Evolutionary conservation across 2,329 filamentous ascomycete genomes (phyloP), one percentile per base, ranked within the genome.

Genomic region (Drechslerella coelobrocha): DNA sequence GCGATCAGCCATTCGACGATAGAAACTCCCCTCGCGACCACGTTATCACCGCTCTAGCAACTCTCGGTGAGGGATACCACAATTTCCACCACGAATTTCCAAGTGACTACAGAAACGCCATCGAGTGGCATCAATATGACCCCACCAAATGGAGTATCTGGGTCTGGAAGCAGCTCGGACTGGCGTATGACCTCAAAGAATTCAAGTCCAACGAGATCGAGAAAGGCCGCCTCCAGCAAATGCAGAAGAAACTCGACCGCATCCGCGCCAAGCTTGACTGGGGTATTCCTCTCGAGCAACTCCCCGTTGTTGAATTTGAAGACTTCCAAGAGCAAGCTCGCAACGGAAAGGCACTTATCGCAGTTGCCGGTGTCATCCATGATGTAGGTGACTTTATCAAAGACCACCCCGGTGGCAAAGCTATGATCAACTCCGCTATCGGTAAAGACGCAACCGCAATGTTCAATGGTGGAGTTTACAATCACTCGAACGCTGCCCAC

Each of bases 81-180:
- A 95, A 95, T 84, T 95, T 95, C 85, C 91, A 95, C 82, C 91
- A 95, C 84, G 91, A 95, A 80, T 95, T 95, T 81, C 91, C 91
- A 60, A 93, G 90, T 9, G 91, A 95, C 80, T 95, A 94, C 86
- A 90, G 91, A 78, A 95, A 95, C 79, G 91, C 90, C 72, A 93
- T 94, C 75, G 84, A 91, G 80, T 95, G 91, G 90, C 89, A 87
- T 82, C 91, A 95, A 81, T 95, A 95, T 77, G 91, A 95, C 79
- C 91, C 91, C 50, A 95, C 91, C 79, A 95, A 95, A 83, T 94
- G 91, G 90, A 84, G 82, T 78, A 95, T 95, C 82, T 91, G 87
- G 87, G 76, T 83, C 68, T 92, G 89, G 88, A 94, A 93, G 85
- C 86, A 89, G 80, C 81, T 93, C 61, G 90, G 91, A 68, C 86